Evolutionary conservation across 495 filamentous ascomycete species (phyloP).

Genomic region (Copromyces sp.): DNA sequence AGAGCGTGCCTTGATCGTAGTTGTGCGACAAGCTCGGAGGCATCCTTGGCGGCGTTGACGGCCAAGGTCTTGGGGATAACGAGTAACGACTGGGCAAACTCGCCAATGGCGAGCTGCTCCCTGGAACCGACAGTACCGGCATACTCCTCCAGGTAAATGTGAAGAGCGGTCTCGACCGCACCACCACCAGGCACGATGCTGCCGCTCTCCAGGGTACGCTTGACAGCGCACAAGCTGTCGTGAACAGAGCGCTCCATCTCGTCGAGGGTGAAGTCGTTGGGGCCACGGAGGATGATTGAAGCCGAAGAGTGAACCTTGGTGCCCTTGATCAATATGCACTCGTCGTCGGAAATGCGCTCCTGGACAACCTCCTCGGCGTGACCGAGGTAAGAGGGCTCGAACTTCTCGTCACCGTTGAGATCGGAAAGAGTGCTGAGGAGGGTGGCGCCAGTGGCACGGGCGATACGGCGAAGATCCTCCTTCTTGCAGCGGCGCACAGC

Average conservation of each 20-base stretch:
- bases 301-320: constrained; percentile 88
- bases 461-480: constrained; percentile 92
- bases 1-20: constrained; percentile 90
- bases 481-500: constrained; percentile 96
- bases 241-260: constrained; percentile 99
- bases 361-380: constrained; percentile 91
- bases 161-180: constrained; percentile 95
- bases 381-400: constrained; percentile 80
- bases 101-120: constrained; percentile 95
- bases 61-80: constrained; percentile 94
- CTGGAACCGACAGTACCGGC: constrained; percentile 96
- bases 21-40: constrained; percentile 88
- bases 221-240: constrained; percentile 92
- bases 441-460: constrained; percentile 90
- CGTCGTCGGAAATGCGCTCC: constrained; percentile 96
- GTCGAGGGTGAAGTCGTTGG: constrained; percentile 95
- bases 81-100: constrained; percentile 91
- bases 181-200: constrained; percentile 94
- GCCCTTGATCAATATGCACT: constrained; percentile 94
- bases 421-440: constrained; percentile 88
- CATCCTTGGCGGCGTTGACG: constrained; percentile 93
- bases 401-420: constrained; percentile 94
- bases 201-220: constrained; percentile 93
- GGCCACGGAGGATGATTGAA: constrained; percentile 90
- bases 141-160: constrained; percentile 99